Evolutionary conservation across 495 filamentous ascomycete genomes (phyloP).

Genomic region (Sordaria brevicollis): DNA sequence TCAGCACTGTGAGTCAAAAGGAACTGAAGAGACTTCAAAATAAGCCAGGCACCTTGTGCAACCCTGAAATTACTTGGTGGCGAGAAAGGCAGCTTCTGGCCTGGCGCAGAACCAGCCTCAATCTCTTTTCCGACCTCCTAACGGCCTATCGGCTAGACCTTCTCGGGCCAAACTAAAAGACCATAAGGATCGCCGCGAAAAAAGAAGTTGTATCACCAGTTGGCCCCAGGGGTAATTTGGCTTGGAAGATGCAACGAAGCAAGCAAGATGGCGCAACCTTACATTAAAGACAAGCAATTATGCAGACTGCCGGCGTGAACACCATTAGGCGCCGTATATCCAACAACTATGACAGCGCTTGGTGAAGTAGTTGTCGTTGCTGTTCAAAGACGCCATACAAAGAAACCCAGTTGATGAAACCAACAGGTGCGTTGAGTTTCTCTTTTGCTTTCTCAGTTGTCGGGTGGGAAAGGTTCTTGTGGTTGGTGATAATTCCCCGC

Average conservation of each 20-base stretch:
- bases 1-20: neutral
- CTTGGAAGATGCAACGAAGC: neutral
- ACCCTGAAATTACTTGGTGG: neutral
- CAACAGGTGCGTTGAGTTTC: neutral
- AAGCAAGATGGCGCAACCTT: neutral
- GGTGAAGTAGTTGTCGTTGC: neutral
- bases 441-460: neutral
- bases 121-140: neutral
- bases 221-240: neutral
- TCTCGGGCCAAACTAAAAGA: neutral
- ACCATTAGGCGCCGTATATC: slow-evolving; percentile 3
- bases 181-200: neutral
- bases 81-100: neutral
- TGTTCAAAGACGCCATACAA: neutral
- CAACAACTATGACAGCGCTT: neutral
- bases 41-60: neutral
- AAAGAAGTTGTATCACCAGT: neutral
- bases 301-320: slow-evolving; percentile 1
- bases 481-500: neutral
- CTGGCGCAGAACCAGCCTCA: neutral
- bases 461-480: neutral
- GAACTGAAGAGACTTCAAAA: neutral
- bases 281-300: slow-evolving; percentile 4
- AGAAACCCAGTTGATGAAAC: neutral
- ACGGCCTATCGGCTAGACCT: neutral